Conservation (phyloP, 2,329 filamentous ascomycete species). For the Grosmannia serpens region DNA sequence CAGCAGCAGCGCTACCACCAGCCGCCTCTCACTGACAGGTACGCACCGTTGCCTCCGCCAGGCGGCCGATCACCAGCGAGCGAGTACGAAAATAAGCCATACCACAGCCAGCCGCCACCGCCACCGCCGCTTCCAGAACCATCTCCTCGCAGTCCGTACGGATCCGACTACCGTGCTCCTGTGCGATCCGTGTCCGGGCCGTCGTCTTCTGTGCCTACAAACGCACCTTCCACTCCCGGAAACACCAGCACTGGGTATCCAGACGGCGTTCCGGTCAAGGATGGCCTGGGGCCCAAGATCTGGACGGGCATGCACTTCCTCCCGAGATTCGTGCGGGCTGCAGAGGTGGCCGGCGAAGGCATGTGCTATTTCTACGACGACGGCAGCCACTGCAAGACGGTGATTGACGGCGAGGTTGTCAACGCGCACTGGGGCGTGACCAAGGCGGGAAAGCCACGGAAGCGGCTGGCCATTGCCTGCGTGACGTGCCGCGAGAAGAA, state of each 20-base stretch:
- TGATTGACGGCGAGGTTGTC: slow-evolving; percentile 75
- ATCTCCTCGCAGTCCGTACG: background rate
- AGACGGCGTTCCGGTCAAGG: slow-evolving; percentile 40
- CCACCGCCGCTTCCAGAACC: background rate
- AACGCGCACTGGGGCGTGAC: slow-evolving; percentile 91
- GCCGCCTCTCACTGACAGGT: background rate
- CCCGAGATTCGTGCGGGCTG: slow-evolving; percentile 51
- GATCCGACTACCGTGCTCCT: background rate
- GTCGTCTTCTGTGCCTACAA: background rate
- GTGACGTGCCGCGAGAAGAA: slow-evolving; percentile 92
- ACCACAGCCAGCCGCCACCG: background rate
- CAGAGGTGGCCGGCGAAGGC: slow-evolving; percentile 65
- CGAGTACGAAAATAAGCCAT: background rate
- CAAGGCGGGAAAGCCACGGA: slow-evolving; percentile 86
- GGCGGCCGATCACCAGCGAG: background rate
- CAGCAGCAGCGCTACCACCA: background rate
- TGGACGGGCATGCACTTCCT: slow-evolving; percentile 58
- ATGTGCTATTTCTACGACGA: slow-evolving; percentile 81
- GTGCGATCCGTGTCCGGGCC: background rate
- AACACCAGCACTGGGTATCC: slow-evolving; percentile 12
- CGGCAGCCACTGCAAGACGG: slow-evolving; percentile 67
- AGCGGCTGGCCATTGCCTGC: slow-evolving; percentile 84
- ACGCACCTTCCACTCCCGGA: background rate
- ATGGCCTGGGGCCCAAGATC: slow-evolving; percentile 54
- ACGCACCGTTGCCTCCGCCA: background rate